phyloP scores from a whole-genome alignment of 768 basidiomycete species.

The Boletus pseudo-olivaceus region DNA sequence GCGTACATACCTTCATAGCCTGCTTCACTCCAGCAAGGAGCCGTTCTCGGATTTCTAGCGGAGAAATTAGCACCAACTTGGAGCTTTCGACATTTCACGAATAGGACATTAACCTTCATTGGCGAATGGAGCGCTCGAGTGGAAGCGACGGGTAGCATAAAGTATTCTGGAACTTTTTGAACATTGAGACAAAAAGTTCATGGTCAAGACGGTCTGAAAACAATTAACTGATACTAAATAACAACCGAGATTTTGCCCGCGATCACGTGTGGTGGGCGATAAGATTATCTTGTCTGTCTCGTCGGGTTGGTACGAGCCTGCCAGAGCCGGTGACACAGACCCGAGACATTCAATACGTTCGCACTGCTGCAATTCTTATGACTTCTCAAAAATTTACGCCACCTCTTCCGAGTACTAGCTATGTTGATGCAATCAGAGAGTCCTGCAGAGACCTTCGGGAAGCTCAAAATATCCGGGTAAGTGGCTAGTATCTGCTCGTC shows the following conservation, averaged over 20 bases:
- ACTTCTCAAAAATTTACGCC: conserved; percentile 21
- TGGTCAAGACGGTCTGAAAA: neutral
- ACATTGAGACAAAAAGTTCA: conserved; percentile 14
- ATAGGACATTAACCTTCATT: conserved; percentile 21
- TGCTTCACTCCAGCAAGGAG: conserved; percentile 54
- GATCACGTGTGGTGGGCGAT: conserved; percentile 19
- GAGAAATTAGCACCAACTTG: neutral
- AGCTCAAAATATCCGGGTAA: conserved; percentile 52
- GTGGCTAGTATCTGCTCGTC: conserved; percentile 6
- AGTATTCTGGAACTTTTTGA: conserved; percentile 8
- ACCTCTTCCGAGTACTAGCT: conserved; percentile 43
- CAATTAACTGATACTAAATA: neutral
- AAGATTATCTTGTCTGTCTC: conserved; percentile 2
- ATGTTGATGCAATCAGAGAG: conserved; percentile 48
- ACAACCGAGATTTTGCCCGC: neutral
- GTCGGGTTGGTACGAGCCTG: too few relatives aligned
- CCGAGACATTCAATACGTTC: neutral
- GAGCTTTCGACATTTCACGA: neutral
- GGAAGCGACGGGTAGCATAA: conserved; percentile 3
- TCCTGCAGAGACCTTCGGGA: conserved; percentile 49
- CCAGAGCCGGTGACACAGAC: too few relatives aligned
- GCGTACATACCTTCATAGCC: conserved; percentile 62
- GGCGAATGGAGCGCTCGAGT: conserved; percentile 10
- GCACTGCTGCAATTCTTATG: conserved; percentile 7
- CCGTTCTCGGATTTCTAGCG: conserved; percentile 49